Evolutionary conservation across 139 green algal species (phyloP), one percentile per base, ranked within the genome.

Genomic region (Chlamydomonas eustigma): DNA sequence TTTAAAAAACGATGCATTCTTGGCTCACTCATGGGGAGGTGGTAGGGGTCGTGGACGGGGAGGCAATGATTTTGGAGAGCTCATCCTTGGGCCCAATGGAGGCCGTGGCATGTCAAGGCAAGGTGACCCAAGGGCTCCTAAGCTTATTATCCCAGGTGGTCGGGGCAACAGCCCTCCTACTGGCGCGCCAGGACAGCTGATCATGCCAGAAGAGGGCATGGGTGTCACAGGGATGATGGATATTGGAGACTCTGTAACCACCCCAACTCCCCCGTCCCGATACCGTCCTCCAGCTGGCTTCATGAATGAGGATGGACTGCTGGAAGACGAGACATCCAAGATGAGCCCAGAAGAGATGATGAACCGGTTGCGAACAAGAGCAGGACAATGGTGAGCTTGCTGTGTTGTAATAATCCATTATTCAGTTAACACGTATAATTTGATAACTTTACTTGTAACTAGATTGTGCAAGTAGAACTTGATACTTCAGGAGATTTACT

Each of bases 261-360:
- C 44, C 12, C 12, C 18, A 18, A 28, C 44, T 12, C 12, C 18
- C 8, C 33, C 58, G 33, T 32, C 24, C 31, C 5, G 58, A n/a
- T 69, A 37, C n/a, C 58, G 58, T 22, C 58, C 58, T 8, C 58
- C 58, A 33, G 25, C 58, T n/a, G 58, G 58, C 58, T 69, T 69
- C 58, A 69, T 69, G 58, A 58, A 58, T 58, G 18, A 58, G 44
- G 44, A 58, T 24, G 58, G 58, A 24, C 5, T 8, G 58, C 31
- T 33, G 58, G 24, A 69, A n/a, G 24, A 69, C 58, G 24, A 33
- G 8, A 30, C 58, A 22, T 8, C 33, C 6, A 8, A 30, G 25
- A 30, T 69, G 24, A 69, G 25, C 25, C 6, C 58, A n/a, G 24
- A 69, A n/a, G 24, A 69, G 58, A 69, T 69, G 58, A 24, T 69